Evolutionary conservation across 2,329 filamentous ascomycete genomes (phyloP).

Genomic region (Colletotrichum salicis): DNA sequence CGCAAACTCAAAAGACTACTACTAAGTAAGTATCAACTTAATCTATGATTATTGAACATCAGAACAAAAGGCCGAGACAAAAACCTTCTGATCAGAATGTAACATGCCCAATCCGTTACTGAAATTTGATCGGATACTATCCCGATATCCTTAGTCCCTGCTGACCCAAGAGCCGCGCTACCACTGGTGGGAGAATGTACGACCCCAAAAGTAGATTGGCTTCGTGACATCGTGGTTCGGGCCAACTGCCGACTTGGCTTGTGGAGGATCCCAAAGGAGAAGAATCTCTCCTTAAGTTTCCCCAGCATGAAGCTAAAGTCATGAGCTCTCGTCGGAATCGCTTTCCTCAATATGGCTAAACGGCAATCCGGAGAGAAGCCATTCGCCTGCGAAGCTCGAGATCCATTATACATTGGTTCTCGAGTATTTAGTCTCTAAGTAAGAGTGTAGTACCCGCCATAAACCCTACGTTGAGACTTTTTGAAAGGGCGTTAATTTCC

Average conservation of each 20-base stretch:
- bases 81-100: not conserved
- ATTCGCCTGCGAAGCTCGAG: not conserved
- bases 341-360: not conserved
- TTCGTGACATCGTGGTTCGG: slow-evolving; percentile 17
- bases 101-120: not conserved
- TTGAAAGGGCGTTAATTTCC: not conserved
- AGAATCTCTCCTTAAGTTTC: not conserved
- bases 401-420: not conserved
- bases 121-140: not conserved
- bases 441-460: not conserved
- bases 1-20: not conserved
- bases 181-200: slow-evolving; percentile 20
- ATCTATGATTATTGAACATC: not conserved
- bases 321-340: not conserved
- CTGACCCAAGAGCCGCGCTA: slow-evolving; percentile 1
- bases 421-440: not conserved
- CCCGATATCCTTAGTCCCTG: not conserved
- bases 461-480: not conserved
- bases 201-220: not conserved
- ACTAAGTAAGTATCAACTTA: too few relatives aligned
- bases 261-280: not conserved
- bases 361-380: not conserved
- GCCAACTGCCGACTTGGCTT: slow-evolving; percentile 21
- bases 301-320: not conserved
- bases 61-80: too few relatives aligned